Conservation (phyloP, 2,329 filamentous ascomycete species). For the Sphaerulina musiva region DNA sequence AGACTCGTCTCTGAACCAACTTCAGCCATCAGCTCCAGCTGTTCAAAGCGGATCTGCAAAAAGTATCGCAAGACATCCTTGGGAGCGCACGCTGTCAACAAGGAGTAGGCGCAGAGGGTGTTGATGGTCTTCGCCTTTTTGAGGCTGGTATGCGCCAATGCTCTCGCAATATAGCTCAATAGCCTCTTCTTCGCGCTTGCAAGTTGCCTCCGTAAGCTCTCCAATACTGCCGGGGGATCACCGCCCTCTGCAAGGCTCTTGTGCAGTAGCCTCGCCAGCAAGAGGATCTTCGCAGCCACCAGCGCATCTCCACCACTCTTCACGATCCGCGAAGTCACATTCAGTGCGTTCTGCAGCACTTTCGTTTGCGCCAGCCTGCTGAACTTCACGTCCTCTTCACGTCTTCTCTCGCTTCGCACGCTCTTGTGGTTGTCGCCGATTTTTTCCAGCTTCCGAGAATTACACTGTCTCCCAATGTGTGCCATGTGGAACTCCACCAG, state of each 20-base stretch:
- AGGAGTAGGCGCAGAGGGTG: conserved; percentile 71
- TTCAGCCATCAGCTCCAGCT: conserved; percentile 59
- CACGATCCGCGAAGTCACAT: conserved; percentile 48
- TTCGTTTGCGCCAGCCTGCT: conserved; percentile 22
- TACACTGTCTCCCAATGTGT: conserved; percentile 69
- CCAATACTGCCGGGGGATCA: conserved; percentile 48
- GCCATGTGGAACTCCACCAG: conserved; percentile 64
- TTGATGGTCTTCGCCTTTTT: conserved; percentile 54
- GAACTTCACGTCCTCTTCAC: conserved; percentile 10
- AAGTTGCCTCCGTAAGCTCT: conserved; percentile 59
- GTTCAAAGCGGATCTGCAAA: conserved; percentile 62
- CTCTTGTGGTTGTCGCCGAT: conserved; percentile 48
- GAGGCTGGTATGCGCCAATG: conserved; percentile 34
- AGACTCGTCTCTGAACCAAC: conserved; percentile 47
- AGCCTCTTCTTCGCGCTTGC: conserved; percentile 57
- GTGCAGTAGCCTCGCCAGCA: conserved; percentile 67
- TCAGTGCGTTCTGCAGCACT: conserved; percentile 52
- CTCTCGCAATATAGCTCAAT: conserved; percentile 57
- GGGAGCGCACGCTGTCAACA: conserved; percentile 72
- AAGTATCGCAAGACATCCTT: conserved; percentile 75
- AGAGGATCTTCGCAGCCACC: conserved; percentile 57
- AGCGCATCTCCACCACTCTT: conserved; percentile 47
- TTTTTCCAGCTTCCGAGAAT: conserved; percentile 60
- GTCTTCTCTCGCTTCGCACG: conserved; percentile 13
- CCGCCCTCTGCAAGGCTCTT: conserved; percentile 60